Conservation (phyloP, 306 rosid species). For the Cucumis hystrix region DNA sequence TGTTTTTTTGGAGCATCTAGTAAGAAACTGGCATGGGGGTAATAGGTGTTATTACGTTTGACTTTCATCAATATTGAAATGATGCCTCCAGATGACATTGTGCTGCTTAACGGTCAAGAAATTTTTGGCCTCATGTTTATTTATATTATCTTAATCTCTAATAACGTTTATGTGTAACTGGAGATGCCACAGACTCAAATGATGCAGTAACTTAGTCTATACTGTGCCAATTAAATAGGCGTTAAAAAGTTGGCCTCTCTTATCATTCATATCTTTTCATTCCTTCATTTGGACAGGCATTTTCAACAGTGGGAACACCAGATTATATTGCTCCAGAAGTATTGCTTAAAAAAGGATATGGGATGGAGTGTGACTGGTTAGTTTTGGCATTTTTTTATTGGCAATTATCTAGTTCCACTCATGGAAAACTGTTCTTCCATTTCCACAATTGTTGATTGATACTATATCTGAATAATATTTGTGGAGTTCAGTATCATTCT, state of each 20-base stretch:
- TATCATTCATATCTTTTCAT: constrained; percentile 11
- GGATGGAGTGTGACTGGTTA: constrained; percentile 86
- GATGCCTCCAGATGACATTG: not conserved
- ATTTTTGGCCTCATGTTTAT: not conserved
- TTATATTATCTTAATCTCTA: not conserved
- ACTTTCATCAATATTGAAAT: not conserved
- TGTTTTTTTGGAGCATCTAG: not conserved
- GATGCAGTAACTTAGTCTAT: not conserved
- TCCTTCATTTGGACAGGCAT: constrained; percentile 42
- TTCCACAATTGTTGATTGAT: not conserved
- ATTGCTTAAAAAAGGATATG: constrained; percentile 74
- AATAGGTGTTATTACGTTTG: not conserved
- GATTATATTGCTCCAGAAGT: constrained; percentile 93
- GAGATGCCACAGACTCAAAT: not conserved
- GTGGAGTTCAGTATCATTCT: not conserved
- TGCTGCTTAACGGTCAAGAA: not conserved
- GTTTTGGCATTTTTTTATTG: constrained; percentile 4
- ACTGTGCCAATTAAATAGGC: not conserved
- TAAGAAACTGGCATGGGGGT: not conserved
- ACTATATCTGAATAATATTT: not conserved
- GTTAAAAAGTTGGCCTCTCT: not conserved
- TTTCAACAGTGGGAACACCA: constrained; percentile 87
- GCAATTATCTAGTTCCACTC: constrained; percentile 9
- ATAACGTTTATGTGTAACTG: not conserved
- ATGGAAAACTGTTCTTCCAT: not conserved